phyloP scores from a whole-genome alignment of 768 basidiomycete genomes.

The Inosperma sp. region DNA sequence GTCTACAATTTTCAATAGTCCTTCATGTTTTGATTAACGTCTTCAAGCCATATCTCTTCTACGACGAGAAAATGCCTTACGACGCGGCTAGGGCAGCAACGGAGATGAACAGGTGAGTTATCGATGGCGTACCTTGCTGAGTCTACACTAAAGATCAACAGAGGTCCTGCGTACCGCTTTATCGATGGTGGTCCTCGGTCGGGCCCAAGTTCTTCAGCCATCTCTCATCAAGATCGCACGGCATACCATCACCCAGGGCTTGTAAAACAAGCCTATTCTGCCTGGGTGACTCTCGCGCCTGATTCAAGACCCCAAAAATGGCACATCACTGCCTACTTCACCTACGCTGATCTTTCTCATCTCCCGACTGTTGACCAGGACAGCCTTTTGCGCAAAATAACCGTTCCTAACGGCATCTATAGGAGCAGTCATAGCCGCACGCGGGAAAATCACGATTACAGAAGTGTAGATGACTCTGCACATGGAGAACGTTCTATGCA shows the following conservation, averaged over 20 bases:
- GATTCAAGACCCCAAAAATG: constrained; percentile 53
- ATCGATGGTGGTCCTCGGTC: constrained; percentile 52
- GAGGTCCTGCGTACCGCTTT: constrained; percentile 47
- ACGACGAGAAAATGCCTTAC: constrained; percentile 54
- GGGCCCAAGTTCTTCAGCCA: constrained; percentile 45
- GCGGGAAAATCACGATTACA: constrained; percentile 32
- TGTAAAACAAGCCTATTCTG: constrained; percentile 71
- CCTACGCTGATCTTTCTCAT: constrained; percentile 42
- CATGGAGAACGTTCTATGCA: constrained; percentile 12
- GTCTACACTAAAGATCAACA: constrained; percentile 18
- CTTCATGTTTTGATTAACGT: constrained; percentile 9
- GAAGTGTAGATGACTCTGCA: constrained; percentile 9
- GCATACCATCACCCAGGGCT: constrained; percentile 51
- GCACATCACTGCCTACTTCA: constrained; percentile 60
- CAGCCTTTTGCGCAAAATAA: constrained; percentile 38
- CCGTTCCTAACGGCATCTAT: constrained; percentile 46
- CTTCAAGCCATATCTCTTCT: constrained; percentile 60
- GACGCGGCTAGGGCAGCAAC: constrained; percentile 37
- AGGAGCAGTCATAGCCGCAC: constrained; percentile 42
- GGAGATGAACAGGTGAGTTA: constrained; percentile 36
- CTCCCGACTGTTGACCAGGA: constrained; percentile 48
- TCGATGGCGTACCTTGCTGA: constrained; percentile 2
- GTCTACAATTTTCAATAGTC: constrained; percentile 1
- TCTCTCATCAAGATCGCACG: constrained; percentile 55
- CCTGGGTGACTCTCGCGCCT: constrained; percentile 47